Conservation (phyloP, 345 rosid genomes). For the Bruguiera parviflora region DNA sequence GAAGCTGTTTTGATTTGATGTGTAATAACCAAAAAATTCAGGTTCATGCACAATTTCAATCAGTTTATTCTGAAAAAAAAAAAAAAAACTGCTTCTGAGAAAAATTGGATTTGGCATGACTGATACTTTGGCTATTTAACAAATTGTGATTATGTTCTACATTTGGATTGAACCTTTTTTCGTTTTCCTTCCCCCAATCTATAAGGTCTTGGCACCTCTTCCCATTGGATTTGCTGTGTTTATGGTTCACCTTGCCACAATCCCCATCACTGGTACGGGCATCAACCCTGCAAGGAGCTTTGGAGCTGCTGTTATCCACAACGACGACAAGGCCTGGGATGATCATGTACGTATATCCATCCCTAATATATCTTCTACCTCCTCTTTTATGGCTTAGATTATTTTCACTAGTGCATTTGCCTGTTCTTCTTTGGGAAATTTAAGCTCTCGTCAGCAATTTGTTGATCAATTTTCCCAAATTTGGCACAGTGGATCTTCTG, state of each 20-base stretch:
- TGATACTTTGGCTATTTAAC: neutral
- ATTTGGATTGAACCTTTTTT: neutral
- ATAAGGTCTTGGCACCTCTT: slow-evolving; percentile 90
- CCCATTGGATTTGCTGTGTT: slow-evolving; percentile 96
- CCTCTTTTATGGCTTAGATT: neutral
- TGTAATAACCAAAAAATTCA: no score
- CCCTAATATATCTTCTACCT: neutral
- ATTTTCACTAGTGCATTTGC: neutral
- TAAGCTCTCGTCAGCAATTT: neutral
- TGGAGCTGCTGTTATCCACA: slow-evolving; percentile 88
- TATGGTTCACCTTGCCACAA: slow-evolving; percentile 92
- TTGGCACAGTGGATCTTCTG: slow-evolving; percentile 82
- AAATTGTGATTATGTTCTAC: neutral
- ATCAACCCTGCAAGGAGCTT: slow-evolving; percentile 97
- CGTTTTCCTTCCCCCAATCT: neutral
- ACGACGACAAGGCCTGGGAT: slow-evolving; percentile 80
- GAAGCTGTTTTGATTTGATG: no score
- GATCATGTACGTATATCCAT: slow-evolving; percentile 53
- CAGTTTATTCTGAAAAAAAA: no score
- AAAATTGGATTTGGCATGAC: no score
- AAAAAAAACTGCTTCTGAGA: no score
- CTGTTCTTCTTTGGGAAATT: neutral
- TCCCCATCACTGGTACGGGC: slow-evolving; percentile 90
- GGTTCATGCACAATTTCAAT: no score
- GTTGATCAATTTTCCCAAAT: neutral